Evolutionary conservation across 768 basidiomycete genomes (phyloP).

Genomic region (Lactarius quietus): DNA sequence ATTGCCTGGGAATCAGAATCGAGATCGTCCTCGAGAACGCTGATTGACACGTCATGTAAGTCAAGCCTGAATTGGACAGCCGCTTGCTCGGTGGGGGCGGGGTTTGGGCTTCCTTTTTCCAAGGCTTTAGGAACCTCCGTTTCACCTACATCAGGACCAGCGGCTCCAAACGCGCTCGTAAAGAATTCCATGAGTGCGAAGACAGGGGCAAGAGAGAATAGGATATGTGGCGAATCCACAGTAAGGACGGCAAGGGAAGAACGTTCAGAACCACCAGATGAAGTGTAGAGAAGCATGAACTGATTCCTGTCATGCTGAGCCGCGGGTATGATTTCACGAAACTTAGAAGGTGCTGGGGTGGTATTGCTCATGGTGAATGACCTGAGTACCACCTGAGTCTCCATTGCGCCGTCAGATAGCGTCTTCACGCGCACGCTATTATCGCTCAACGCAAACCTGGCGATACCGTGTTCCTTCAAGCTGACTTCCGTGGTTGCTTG

Average conservation of each 20-base stretch:
- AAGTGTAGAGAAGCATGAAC: constrained; percentile 89
- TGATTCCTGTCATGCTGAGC: constrained; percentile 85
- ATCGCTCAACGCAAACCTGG: constrained; percentile 77
- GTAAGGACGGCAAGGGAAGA: constrained; percentile 77
- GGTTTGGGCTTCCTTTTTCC: constrained; percentile 9
- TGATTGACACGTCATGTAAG: constrained; percentile 85
- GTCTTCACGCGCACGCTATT: constrained; percentile 77
- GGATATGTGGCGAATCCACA: constrained; percentile 87
- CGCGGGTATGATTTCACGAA: constrained; percentile 93
- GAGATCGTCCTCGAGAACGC: constrained; percentile 80
- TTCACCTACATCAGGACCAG: constrained; percentile 23
- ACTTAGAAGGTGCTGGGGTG: constrained; percentile 72
- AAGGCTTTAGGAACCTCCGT: constrained; percentile 22
- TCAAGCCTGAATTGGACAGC: constrained; percentile 74
- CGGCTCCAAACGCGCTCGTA: constrained; percentile 46
- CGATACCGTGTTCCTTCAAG: constrained; percentile 77
- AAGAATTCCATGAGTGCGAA: constrained; percentile 88
- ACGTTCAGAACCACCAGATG: constrained; percentile 53
- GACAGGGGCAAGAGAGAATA: constrained; percentile 89
- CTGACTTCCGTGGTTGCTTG: constrained; percentile 52
- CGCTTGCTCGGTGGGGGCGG: constrained; percentile 23
- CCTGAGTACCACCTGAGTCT: constrained; percentile 83
- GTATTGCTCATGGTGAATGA: constrained; percentile 93
- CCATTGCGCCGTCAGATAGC: constrained; percentile 77
- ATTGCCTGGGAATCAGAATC: constrained; percentile 82